Evolutionary conservation across 306 rosid species (phyloP).

Genomic region (Rosa lucieae): DNA sequence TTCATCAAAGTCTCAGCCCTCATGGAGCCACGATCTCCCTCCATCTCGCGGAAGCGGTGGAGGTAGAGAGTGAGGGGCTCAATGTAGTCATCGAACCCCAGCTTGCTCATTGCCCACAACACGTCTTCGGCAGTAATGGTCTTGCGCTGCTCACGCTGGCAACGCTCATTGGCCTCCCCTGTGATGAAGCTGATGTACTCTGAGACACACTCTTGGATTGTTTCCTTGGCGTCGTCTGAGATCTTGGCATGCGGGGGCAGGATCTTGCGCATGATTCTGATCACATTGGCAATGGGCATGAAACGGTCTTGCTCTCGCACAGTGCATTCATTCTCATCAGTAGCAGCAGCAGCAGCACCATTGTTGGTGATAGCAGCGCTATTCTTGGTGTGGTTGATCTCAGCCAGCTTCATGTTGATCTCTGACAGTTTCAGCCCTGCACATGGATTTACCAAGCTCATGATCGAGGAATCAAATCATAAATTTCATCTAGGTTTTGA

Average conservation of each 20-base stretch:
- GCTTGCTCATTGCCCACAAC: conserved; percentile 88
- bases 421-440: conserved; percentile 50
- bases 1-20: neutral
- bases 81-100: conserved; percentile 84
- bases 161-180: conserved; percentile 82
- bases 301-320: conserved; percentile 85
- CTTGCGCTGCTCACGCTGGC: conserved; percentile 85
- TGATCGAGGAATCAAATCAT: neutral
- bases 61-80: conserved; percentile 68
- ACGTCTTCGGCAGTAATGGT: conserved; percentile 88
- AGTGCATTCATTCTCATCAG: conserved; percentile 57
- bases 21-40: conserved; percentile 59
- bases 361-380: neutral
- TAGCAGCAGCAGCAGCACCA: neutral
- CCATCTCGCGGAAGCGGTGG: conserved; percentile 74
- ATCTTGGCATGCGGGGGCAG: conserved; percentile 78
- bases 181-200: conserved; percentile 92
- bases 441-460: neutral
- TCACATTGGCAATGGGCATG: conserved; percentile 95
- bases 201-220: conserved; percentile 81
- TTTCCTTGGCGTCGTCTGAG: conserved; percentile 79
- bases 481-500: neutral
- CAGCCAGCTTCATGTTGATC: conserved; percentile 22
- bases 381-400: conserved; percentile 23
- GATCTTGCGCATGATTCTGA: conserved; percentile 84